Evolutionary conservation across 2,329 filamentous ascomycete genomes (phyloP).

Genomic region (Dothideomycetes sp.): DNA sequence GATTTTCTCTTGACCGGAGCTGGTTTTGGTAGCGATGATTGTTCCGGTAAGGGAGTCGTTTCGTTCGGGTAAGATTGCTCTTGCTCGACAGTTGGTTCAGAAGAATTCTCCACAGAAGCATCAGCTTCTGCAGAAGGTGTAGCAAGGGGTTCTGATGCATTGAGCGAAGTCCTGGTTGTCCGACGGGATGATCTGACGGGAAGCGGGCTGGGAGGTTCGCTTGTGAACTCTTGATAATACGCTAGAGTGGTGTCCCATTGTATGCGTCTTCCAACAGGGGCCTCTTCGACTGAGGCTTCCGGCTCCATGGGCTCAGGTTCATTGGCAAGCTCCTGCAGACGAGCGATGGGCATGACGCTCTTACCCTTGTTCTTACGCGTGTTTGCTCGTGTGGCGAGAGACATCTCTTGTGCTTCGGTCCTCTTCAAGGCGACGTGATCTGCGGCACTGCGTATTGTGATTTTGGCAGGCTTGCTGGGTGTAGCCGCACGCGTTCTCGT

Average conservation of each 20-base stretch:
- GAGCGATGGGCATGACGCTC: conserved; percentile 33
- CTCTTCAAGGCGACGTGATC: conserved; percentile 39
- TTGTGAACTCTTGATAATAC: conserved; percentile 33
- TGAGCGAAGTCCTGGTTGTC: conserved; percentile 1
- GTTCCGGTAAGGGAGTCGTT: neutral
- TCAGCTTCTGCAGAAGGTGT: neutral
- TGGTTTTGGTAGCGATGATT: neutral
- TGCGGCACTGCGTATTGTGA: conserved; percentile 35
- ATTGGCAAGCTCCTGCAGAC: conserved; percentile 33
- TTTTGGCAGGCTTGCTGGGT: conserved; percentile 26
- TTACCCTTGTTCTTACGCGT: conserved; percentile 43
- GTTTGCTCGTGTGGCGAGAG: conserved; percentile 37
- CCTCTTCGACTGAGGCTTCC: conserved; percentile 3
- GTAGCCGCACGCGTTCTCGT: conserved; percentile 6
- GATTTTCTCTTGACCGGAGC: conserved; percentile 21
- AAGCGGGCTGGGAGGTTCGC: conserved; percentile 15
- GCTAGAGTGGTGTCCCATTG: conserved; percentile 40
- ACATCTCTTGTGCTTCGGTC: conserved; percentile 40
- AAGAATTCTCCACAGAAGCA: too few relatives aligned
- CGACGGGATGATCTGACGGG: conserved; percentile 1
- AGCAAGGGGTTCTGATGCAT: conserved; percentile 4
- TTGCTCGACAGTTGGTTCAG: neutral
- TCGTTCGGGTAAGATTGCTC: neutral
- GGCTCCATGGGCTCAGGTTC: conserved; percentile 21
- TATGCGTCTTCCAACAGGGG: conserved; percentile 24